These are phyloP conservation scores for Candida succiphila DNA, from an alignment of 805 yeast genomes.

Conservation along the genomic window DNA sequence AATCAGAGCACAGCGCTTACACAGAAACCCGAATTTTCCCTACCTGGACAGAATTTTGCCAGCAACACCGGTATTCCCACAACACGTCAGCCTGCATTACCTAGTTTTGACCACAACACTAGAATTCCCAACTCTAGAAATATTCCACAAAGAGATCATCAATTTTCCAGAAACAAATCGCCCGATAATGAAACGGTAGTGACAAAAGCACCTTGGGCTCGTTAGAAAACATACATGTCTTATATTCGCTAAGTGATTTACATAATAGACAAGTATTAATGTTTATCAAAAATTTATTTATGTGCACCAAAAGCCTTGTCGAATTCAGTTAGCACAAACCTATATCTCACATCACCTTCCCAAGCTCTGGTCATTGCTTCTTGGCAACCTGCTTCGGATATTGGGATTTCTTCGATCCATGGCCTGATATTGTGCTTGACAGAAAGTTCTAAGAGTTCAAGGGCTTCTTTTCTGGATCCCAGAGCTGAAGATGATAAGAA, in stretches of 20 bases:
- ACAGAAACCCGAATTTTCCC: neutral
- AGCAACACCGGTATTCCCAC: neutral
- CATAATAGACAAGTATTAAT: no score
- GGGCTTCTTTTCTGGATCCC: slow-evolving; percentile 38
- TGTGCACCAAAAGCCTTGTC: slow-evolving; percentile 38
- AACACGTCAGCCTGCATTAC: neutral
- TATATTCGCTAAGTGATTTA: no score
- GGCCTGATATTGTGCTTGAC: slow-evolving; percentile 36
- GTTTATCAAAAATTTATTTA: no score
- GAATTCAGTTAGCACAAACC: slow-evolving; percentile 40
- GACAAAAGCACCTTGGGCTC: slow-evolving; percentile 15
- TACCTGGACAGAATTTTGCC: neutral
- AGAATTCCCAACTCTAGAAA: no score
- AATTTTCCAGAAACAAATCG: slow-evolving; percentile 1
- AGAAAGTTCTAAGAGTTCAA: slow-evolving; percentile 34
- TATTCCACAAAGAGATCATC: neutral
- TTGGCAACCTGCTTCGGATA: slow-evolving; percentile 31
- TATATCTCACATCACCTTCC: slow-evolving; percentile 40
- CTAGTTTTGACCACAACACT: neutral
- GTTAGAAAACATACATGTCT: no score
- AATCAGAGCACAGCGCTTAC: neutral
- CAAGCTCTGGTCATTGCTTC: slow-evolving; percentile 34
- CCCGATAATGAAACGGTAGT: slow-evolving; percentile 2
- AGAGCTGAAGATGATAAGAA: slow-evolving; percentile 35
- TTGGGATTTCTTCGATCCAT: slow-evolving; percentile 41